Conservation (phyloP, 257 asterid genomes). For the Gentiana macrophylla region DNA sequence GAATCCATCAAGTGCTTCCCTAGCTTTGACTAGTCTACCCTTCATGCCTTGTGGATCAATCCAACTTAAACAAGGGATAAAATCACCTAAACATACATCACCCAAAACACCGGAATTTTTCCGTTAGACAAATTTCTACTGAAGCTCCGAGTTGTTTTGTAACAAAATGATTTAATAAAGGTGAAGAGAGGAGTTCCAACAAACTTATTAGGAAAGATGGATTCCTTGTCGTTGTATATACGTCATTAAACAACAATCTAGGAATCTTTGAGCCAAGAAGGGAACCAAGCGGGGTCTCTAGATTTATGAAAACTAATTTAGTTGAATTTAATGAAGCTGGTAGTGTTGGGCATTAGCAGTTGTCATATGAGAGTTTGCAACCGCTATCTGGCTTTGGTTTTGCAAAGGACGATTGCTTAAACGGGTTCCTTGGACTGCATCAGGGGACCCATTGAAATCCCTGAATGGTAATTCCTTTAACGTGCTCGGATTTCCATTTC, state of each 20-base stretch:
- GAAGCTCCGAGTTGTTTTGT: conserved; percentile 20
- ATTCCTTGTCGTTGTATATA: conserved; percentile 27
- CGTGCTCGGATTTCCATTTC: conserved; percentile 26
- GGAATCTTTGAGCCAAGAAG: conserved; percentile 27
- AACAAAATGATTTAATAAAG: conserved; percentile 27
- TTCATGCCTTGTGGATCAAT: too few relatives aligned
- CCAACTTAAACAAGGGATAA: too few relatives aligned
- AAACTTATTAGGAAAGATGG: conserved; percentile 35
- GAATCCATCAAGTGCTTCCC: too few relatives aligned
- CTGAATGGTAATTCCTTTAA: conserved; percentile 33
- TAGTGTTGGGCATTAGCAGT: conserved; percentile 5
- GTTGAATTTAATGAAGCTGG: conserved; percentile 15
- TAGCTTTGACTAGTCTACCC: too few relatives aligned
- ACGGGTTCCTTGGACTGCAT: conserved; percentile 31
- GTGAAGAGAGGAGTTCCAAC: conserved; percentile 24
- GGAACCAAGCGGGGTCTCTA: conserved; percentile 16
- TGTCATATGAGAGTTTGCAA: conserved; percentile 11
- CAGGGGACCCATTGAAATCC: conserved; percentile 29
- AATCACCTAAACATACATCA: too few relatives aligned
- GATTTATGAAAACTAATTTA: conserved; percentile 15
- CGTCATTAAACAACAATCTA: conserved; percentile 32
- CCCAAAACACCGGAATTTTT: conserved; percentile 41
- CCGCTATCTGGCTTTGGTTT: conserved; percentile 23
- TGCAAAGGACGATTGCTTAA: conserved; percentile 27
- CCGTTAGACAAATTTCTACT: conserved; percentile 19